A percentile compares a stretch with the other conserved stretches of the same genome.
These are phyloP conservation scores for Alternaria brassicae DNA, from an alignment of 2,329 filamentous ascomycete genomes.

Conservation along the genomic window DNA sequence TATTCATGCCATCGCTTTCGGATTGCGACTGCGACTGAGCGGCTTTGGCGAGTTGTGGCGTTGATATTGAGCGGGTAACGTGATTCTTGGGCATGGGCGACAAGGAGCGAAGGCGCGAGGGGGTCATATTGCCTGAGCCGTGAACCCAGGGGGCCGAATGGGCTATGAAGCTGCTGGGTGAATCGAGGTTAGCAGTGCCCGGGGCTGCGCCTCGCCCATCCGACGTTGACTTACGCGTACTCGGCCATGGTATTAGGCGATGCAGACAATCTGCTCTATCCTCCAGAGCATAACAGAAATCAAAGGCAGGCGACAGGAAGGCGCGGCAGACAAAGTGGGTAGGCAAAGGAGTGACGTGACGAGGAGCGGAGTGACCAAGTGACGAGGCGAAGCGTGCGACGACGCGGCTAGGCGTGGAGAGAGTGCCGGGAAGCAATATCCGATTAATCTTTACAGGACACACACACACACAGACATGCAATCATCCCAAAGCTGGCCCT, in stretches of 20 bases:
- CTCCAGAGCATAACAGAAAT: slow-evolving; percentile 18
- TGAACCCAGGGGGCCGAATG: slow-evolving; percentile 46
- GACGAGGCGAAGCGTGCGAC: slow-evolving; percentile 7
- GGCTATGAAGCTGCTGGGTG: slow-evolving; percentile 39
- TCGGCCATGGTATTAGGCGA: slow-evolving; percentile 29
- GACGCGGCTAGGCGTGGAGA: slow-evolving; percentile 2
- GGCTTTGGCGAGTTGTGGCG: slow-evolving; percentile 44
- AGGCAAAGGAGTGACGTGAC: slow-evolving; percentile 46
- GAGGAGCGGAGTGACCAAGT: slow-evolving; percentile 5
- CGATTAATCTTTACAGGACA: neutral
- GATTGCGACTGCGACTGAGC: slow-evolving; percentile 49
- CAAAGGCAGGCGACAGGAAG: neutral
- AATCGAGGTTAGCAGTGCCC: slow-evolving; percentile 17
- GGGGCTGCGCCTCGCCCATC: slow-evolving; percentile 14
- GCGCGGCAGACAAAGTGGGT: slow-evolving; percentile 13
- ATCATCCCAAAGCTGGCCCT: neutral
- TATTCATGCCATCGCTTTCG: slow-evolving; percentile 69
- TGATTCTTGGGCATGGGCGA: slow-evolving; percentile 47
- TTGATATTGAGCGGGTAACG: slow-evolving; percentile 49
- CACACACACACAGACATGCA: neutral
- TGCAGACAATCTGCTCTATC: slow-evolving; percentile 7
- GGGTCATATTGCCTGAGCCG: slow-evolving; percentile 43
- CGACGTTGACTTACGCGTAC: slow-evolving; percentile 30
- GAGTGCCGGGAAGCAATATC: neutral
- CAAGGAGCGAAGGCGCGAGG: slow-evolving; percentile 47